Conservation (phyloP, 768 basidiomycete genomes). For the Mycena epipterygia region DNA sequence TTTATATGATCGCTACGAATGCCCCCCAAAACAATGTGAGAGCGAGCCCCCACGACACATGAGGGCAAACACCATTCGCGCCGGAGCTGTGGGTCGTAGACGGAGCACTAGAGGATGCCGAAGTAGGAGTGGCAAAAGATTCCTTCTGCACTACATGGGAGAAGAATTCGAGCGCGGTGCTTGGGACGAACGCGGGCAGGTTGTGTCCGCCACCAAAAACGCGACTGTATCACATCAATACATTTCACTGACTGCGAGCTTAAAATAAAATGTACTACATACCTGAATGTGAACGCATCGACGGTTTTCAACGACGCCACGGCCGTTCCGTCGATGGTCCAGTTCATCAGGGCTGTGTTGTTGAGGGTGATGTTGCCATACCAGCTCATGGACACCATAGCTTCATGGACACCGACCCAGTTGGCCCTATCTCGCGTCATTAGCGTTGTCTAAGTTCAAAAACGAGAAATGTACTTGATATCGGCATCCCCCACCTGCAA, state of each 20-base stretch:
- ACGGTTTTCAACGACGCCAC: constrained; percentile 60
- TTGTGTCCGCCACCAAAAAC: constrained; percentile 59
- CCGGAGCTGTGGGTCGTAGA: not conserved
- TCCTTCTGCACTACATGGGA: not conserved
- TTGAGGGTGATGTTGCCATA: constrained; percentile 57
- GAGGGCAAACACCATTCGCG: not conserved
- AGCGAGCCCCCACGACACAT: not conserved
- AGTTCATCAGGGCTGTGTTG: constrained; percentile 46
- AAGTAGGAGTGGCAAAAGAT: not conserved
- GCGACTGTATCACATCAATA: no score
- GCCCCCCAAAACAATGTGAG: not conserved
- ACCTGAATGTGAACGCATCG: constrained; percentile 64
- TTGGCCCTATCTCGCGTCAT: constrained; percentile 45
- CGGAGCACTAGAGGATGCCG: not conserved
- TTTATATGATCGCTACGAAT: not conserved
- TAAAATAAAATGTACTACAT: not conserved
- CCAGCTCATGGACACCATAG: constrained; percentile 61
- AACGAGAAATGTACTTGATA: constrained; percentile 45
- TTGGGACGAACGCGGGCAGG: constrained; percentile 40
- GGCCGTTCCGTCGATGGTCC: constrained; percentile 51
- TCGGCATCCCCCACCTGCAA: constrained; percentile 51
- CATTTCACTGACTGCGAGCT: no score
- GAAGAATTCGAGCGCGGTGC: constrained; percentile 29
- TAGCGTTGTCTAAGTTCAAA: not conserved
- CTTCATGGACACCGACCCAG: constrained; percentile 54